Percentiles rank a stretch among this genome's conserved stretches.
Evolutionary conservation across 495 filamentous ascomycete genomes (phyloP).

Genomic region (Usnea hakonensis): DNA sequence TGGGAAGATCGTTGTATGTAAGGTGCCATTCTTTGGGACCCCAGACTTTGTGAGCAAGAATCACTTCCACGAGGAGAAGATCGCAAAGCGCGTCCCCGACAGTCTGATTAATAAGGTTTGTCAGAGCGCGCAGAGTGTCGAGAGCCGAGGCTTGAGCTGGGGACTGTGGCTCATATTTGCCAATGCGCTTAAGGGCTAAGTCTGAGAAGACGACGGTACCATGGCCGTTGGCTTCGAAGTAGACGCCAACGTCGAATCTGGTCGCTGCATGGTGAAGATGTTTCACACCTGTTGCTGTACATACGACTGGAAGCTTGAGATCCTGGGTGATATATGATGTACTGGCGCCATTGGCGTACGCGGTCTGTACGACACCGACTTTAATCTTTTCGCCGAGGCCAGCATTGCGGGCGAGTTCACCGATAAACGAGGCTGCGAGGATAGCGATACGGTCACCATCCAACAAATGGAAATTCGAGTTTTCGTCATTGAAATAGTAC

Average conservation of each 20-base stretch:
- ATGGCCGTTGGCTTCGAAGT: constrained; percentile 98
- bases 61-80: constrained; percentile 90
- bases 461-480: constrained; percentile 76
- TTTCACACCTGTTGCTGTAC: constrained; percentile 94
- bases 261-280: constrained; percentile 91
- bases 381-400: constrained; percentile 71
- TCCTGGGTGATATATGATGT: constrained; percentile 85
- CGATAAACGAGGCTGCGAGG: constrained; percentile 87
- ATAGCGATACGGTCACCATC: constrained; percentile 97
- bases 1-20: constrained; percentile 93
- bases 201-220: constrained; percentile 92
- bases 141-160: constrained; percentile 83
- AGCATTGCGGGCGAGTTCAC: constrained; percentile 71
- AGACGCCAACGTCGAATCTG: constrained; percentile 88
- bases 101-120: constrained; percentile 91
- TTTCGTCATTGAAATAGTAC: constrained; percentile 85
- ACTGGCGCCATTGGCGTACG: constrained; percentile 94
- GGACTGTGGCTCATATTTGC: constrained; percentile 71
- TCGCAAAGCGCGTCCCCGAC: constrained; percentile 95
- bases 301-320: constrained; percentile 81
- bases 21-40: constrained; percentile 80
- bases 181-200: constrained; percentile 67
- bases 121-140: constrained; percentile 70
- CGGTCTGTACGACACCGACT: constrained; percentile 92
- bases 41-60: constrained; percentile 93